Percentiles rank a stretch among this genome's conserved stretches.
These are phyloP conservation scores for Talaromyces funiculosus DNA, from an alignment of 2,329 filamentous ascomycete genomes.

Conservation along the genomic window DNA sequence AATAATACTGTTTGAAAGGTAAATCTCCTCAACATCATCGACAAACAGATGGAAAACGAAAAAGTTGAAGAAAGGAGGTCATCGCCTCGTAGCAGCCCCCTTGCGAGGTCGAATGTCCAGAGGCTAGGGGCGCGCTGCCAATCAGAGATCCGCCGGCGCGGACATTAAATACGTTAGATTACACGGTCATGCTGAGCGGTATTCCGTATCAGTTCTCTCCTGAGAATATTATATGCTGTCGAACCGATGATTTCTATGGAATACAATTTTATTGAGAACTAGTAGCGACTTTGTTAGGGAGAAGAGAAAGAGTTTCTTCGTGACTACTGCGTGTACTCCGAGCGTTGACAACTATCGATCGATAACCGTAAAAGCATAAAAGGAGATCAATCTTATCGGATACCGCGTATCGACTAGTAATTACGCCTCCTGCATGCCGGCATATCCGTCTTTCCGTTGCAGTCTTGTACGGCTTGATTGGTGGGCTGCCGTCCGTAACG, in stretches of 20 bases:
- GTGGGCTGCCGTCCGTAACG: not conserved
- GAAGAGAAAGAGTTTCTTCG: not conserved
- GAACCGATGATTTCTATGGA: not conserved
- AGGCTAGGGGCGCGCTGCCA: not conserved
- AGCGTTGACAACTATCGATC: not conserved
- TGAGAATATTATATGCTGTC: not conserved
- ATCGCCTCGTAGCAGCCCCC: not conserved
- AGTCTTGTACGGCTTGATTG: not conserved
- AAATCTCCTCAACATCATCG: not conserved
- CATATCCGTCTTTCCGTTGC: not conserved
- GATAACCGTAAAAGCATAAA: constrained; percentile 4
- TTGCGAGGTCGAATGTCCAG: not conserved
- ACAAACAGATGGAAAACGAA: not conserved
- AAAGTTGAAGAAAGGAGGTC: not conserved
- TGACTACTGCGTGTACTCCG: not conserved
- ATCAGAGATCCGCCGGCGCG: constrained; percentile 1
- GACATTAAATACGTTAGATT: not conserved
- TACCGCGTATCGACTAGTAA: constrained; percentile 3
- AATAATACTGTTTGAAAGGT: not conserved
- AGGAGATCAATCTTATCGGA: constrained; percentile 10
- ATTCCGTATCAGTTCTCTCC: not conserved
- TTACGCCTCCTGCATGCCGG: constrained; percentile 1
- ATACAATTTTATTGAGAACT: not conserved
- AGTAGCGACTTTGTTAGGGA: not conserved
- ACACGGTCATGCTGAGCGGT: not conserved